Conservation (phyloP, 306 rosid species). For the Morella rubra region DNA sequence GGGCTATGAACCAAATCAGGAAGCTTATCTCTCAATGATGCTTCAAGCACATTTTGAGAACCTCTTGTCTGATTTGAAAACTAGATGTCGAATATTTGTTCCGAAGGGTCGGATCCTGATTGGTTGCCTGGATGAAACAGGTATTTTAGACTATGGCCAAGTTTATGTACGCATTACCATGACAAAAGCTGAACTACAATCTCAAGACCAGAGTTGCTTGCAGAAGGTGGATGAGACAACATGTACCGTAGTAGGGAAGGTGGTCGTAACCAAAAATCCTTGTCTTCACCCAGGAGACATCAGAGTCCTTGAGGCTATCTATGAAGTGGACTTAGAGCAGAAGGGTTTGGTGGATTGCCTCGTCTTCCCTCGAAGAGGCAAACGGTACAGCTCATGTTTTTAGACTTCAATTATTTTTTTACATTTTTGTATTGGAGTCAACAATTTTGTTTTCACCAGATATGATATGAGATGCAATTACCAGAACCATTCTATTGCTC, state of each 20-base stretch:
- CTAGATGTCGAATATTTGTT: constrained; percentile 68
- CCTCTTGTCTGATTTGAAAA: constrained; percentile 74
- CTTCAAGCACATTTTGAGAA: constrained; percentile 64
- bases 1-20: constrained; percentile 74
- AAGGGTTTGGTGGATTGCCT: constrained; percentile 78
- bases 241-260: constrained; percentile 62
- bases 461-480: not conserved
- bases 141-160: constrained; percentile 78
- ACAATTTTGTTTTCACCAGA: not conserved
- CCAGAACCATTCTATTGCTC: constrained; percentile 1
- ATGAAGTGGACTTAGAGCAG: constrained; percentile 58
- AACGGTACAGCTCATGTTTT: constrained; percentile 46
- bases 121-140: constrained; percentile 93
- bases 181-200: constrained; percentile 53
- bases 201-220: constrained; percentile 52
- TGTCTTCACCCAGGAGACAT: constrained; percentile 97
- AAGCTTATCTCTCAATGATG: constrained; percentile 93
- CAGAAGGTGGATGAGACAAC: constrained; percentile 62
- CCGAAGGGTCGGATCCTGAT: constrained; percentile 80
- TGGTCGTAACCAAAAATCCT: constrained; percentile 84
- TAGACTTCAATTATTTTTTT: constrained; percentile 18
- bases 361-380: constrained; percentile 83
- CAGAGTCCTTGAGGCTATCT: constrained; percentile 87
- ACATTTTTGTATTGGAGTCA: constrained; percentile 9
- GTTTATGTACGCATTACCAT: constrained; percentile 62